Base-by-base conservation (phyloP, 805 yeast species). In the Yarrowia sp. region DNA sequence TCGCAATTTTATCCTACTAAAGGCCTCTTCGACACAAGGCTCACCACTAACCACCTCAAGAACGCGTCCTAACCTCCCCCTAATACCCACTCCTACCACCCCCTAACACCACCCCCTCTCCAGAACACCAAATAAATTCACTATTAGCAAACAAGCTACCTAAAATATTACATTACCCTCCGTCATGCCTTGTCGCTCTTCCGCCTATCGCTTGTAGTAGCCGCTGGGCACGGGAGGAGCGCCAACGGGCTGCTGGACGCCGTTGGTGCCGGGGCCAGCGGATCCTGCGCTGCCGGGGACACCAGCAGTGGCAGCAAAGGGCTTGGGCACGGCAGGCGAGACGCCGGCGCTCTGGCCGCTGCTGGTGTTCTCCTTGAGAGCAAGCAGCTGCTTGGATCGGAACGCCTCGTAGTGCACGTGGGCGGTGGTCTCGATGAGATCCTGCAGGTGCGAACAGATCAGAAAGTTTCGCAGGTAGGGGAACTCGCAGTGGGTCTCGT, bases 381-480 rank as follows among this genome's bases (percentile, higher is more conserved):
- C 96, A 67, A 92, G 85, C 76, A 95, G 85, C 79, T 95, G 99
- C 78, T 92, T 92, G 21, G 96, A 82, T 79, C 99, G 87, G 80
- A 92, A 95, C 64, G 86, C 82, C 80, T 95, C 99, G 77, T 95
- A 95, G 76, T 95, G 98, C 64, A 86, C 82, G 69, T 85, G 81
- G 1, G 96, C 80, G 4, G 99, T 95, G 12, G 96, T 85, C 77
- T 95, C 99, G 71, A 95, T 92, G 75, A 95, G 85, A 75, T 93
- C 98, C 76, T 92, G 98, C 72, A 95, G 81, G 76, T 95, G 98
- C 9, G 98, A 91, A 79, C 97, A 86, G 51, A 97, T 91, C 73
- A 95, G 83, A 76, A 95, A 95, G 76, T 91, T 96, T 78, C 98
- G 85, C 74, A 95, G 85, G 71, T 90, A 92, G 40, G 91, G 90